These are phyloP conservation scores for Colletotrichum neosansevieriae DNA, from an alignment of 2,329 filamentous ascomycete species.

Conservation along the genomic window DNA sequence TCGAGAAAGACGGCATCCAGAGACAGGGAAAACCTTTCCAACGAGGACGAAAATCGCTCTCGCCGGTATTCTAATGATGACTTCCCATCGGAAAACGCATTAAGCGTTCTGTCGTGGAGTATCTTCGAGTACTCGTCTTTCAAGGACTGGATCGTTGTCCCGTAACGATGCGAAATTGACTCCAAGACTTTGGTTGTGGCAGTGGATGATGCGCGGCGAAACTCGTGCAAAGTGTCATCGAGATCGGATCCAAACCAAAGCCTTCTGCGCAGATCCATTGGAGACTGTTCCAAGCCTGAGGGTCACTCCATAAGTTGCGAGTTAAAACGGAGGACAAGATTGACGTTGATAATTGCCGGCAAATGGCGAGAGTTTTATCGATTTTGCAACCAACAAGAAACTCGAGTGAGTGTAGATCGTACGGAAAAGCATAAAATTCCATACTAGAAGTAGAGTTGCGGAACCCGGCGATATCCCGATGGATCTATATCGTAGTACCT, in stretches of 20 bases:
- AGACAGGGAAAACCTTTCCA: slow-evolving; percentile 46
- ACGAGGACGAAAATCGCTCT: slow-evolving; percentile 52
- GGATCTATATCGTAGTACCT: no score
- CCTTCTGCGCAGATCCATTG: neutral
- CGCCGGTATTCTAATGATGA: slow-evolving; percentile 57
- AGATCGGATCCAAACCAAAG: slow-evolving; percentile 61
- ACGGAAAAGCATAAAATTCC: no score
- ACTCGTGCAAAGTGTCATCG: slow-evolving; percentile 62
- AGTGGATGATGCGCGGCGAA: slow-evolving; percentile 53
- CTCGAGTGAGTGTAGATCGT: no score
- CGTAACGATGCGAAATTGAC: slow-evolving; percentile 44
- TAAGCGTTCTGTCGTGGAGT: slow-evolving; percentile 48
- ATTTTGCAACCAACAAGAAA: no score
- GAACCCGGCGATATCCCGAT: no score
- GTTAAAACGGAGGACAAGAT: no score
- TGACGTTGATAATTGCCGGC: no score
- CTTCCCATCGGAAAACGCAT: slow-evolving; percentile 58
- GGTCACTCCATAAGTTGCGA: neutral
- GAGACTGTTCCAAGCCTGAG: neutral
- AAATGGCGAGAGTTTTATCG: neutral
- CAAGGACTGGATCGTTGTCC: slow-evolving; percentile 36
- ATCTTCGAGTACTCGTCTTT: slow-evolving; percentile 49
- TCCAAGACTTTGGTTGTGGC: slow-evolving; percentile 51
- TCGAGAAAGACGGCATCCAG: slow-evolving; percentile 41
- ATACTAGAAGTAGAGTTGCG: no score